A percentile compares a stretch with the other conserved stretches of the same genome.
Evolutionary conservation across 2,329 filamentous ascomycete species (phyloP).

Genomic region (Monosporascus sp.): DNA sequence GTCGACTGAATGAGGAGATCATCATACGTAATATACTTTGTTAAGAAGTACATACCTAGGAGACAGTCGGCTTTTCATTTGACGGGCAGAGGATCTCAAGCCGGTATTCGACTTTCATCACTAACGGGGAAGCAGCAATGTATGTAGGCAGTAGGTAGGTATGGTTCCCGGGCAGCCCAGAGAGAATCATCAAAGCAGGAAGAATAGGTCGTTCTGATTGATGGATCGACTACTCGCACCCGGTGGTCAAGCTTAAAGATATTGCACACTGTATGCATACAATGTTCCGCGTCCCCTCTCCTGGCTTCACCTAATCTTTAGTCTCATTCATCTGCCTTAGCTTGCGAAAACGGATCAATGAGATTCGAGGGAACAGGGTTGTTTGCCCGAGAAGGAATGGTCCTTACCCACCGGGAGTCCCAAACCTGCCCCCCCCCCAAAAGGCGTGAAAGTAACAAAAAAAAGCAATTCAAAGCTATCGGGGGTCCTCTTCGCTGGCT

Average conservation of each 20-base stretch:
- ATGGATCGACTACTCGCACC: not conserved
- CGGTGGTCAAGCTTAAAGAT: not conserved
- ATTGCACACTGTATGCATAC: not conserved
- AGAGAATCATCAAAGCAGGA: too few relatives aligned
- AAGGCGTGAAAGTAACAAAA: too few relatives aligned
- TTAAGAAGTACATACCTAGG: too few relatives aligned
- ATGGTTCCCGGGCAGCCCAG: too few relatives aligned
- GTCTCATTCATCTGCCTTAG: not conserved
- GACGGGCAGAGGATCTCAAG: too few relatives aligned
- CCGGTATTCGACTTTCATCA: too few relatives aligned
- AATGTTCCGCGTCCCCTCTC: not conserved
- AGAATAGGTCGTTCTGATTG: not conserved
- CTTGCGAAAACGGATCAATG: not conserved
- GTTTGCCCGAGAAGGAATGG: not conserved
- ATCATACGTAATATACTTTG: too few relatives aligned
- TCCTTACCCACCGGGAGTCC: not conserved
- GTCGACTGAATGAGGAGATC: too few relatives aligned
- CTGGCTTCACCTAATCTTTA: not conserved
- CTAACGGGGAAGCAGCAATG: too few relatives aligned
- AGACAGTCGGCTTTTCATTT: too few relatives aligned
- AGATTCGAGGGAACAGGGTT: not conserved
- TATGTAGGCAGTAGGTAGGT: too few relatives aligned
- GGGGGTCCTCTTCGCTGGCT: not conserved
- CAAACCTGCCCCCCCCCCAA: not conserved
- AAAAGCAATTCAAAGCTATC: too few relatives aligned